A percentile compares a stretch with the other conserved stretches of the same genome.
Evolutionary conservation across 2,329 filamentous ascomycete genomes (phyloP).

Genomic region (Colletotrichum theobromicola): DNA sequence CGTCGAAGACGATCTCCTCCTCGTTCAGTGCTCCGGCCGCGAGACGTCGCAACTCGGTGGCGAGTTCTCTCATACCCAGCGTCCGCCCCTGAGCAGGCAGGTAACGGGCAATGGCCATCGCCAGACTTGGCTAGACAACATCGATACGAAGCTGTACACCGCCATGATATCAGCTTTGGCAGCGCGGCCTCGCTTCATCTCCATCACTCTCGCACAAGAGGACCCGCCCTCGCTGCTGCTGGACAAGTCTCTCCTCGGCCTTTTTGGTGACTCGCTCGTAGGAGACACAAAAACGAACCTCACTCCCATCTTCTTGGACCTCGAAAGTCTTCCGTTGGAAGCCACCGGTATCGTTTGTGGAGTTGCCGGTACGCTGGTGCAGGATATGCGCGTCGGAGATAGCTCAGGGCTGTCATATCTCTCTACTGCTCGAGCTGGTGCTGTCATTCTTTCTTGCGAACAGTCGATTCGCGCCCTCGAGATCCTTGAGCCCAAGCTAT

Average conservation of each 20-base stretch:
- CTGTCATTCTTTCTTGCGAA: constrained; percentile 81
- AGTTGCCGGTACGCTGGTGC: constrained; percentile 82
- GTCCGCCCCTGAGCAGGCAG: constrained; percentile 38
- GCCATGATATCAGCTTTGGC: constrained; percentile 66
- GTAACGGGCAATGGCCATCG: constrained; percentile 40
- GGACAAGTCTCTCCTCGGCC: constrained; percentile 68
- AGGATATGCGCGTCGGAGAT: constrained; percentile 64
- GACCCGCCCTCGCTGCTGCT: constrained; percentile 77
- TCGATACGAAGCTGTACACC: constrained; percentile 69
- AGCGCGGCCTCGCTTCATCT: constrained; percentile 72
- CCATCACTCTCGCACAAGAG: constrained; percentile 73
- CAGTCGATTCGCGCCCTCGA: constrained; percentile 77
- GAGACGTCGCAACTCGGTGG: constrained; percentile 47
- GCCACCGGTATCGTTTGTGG: constrained; percentile 95
- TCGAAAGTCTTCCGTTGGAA: constrained; percentile 80
- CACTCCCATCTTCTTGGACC: constrained; percentile 87
- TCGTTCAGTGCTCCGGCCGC: constrained; percentile 82
- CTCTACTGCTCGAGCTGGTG: constrained; percentile 86
- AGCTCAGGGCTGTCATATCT: constrained; percentile 86
- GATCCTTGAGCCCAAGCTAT: constrained; percentile 64
- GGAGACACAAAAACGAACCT: constrained; percentile 75
- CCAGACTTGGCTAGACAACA: constrained; percentile 59
- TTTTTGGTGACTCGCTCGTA: constrained; percentile 77
- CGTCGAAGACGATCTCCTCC: constrained; percentile 70
- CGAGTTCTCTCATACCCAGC: constrained; percentile 37